Evolutionary conservation across 2,329 filamentous ascomycete genomes (phyloP).

Genomic region (Talaromyces piceae): DNA sequence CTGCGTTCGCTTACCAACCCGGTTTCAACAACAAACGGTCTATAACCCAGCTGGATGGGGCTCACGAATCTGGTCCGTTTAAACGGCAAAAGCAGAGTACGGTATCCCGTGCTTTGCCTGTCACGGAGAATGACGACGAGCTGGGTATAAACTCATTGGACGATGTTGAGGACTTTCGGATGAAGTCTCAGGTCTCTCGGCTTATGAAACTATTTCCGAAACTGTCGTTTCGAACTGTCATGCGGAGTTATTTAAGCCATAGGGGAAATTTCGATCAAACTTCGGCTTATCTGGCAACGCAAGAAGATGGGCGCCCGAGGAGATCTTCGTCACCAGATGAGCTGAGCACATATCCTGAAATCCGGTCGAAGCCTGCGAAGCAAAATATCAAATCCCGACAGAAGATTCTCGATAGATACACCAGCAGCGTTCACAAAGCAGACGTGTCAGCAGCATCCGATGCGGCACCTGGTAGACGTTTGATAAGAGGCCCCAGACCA

Average conservation of each 20-base stretch:
- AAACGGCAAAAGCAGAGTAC: slow-evolving; percentile 36
- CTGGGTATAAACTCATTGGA: slow-evolving; percentile 38
- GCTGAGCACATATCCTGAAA: background rate
- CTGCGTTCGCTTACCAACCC: slow-evolving; percentile 36
- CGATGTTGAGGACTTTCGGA: slow-evolving; percentile 44
- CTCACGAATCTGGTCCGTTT: slow-evolving; percentile 26
- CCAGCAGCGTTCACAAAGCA: slow-evolving; percentile 6
- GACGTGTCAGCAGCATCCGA: slow-evolving; percentile 19
- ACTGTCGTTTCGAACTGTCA: slow-evolving; percentile 40
- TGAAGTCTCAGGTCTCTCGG: slow-evolving; percentile 45
- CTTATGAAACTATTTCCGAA: slow-evolving; percentile 44
- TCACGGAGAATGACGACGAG: slow-evolving; percentile 16
- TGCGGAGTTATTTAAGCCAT: slow-evolving; percentile 44
- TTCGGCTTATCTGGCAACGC: slow-evolving; percentile 38
- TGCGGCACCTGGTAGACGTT: slow-evolving; percentile 20
- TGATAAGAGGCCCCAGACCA: slow-evolving; percentile 31
- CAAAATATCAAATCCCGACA: slow-evolving; percentile 11
- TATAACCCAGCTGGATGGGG: slow-evolving; percentile 38
- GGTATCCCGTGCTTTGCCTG: slow-evolving; percentile 41
- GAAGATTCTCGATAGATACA: slow-evolving; percentile 53
- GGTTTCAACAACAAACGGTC: slow-evolving; percentile 27
- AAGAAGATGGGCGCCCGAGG: slow-evolving; percentile 25
- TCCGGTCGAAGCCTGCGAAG: slow-evolving; percentile 1
- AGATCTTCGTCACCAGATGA: slow-evolving; percentile 7
- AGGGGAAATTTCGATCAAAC: slow-evolving; percentile 52